Evolutionary conservation across 495 filamentous ascomycete genomes (phyloP), one percentile per base, ranked within the genome.

Genomic region (Tuber borchii): DNA sequence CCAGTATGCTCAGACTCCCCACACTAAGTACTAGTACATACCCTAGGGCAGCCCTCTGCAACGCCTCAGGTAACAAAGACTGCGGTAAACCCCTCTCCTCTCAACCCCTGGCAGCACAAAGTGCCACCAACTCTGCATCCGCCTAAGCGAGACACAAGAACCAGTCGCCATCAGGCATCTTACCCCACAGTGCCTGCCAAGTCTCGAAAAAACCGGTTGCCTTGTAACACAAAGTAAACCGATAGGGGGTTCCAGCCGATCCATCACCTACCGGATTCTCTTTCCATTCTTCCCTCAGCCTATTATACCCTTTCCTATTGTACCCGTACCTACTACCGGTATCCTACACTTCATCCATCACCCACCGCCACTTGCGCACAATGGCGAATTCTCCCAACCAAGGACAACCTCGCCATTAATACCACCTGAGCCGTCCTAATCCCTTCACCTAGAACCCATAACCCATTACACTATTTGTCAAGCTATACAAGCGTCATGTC

Each of bases 181-280:
- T 65, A 65, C 56, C 26, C 56, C 56, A 16, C 26, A 3, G 56
- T 65, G 56, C 56, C 56, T 65, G 56, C 56, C 56, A 65, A 65
- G 56, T 3, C 56, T 34, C 12, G 22, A 31, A 65, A 65, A 34
- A 17, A 26, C 22, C 51, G 10, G 51, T 3, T 61, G 12, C 51
- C n/a, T 26, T 31, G 31, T 34, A 34, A 17, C 26, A 65, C 56
- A 34, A n/a, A 34, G n/a, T 26, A 17, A 65, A 34, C 56, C 26
- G 26, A 65, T 65, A 65, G 56, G 56, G 51, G 56, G 56, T 65
- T 65, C 56, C 10, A 65, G 14, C 56, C 56, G 31, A 65, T 65
- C 56, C 56, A 9, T 65, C 56, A 3, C 10, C 9, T 26, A 26
- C 26, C 26, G n/a, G 2, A 26, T 61, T 31, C 51, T 61, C 14